phyloP scores from a whole-genome alignment of 495 filamentous ascomycete species.

The Hypoxylon fuscum region DNA sequence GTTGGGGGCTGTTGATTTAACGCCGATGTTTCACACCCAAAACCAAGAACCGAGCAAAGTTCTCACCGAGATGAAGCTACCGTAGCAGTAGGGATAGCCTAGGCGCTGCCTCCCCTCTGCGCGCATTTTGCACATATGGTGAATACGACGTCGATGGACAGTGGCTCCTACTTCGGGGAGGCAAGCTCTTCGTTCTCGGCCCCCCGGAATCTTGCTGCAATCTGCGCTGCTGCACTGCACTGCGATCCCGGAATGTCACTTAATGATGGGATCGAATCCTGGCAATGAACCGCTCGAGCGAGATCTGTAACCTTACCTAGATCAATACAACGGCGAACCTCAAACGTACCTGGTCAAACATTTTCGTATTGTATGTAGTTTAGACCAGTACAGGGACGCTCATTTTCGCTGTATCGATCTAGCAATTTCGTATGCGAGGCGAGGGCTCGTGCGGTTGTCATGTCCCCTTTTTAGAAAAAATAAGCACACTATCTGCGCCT shows the following conservation, averaged over 20 bases:
- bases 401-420: too few relatives aligned
- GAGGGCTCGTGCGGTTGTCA: conserved; percentile 22
- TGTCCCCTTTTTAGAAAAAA: conserved; percentile 30
- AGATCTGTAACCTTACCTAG: conserved; percentile 36
- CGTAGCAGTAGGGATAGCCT: not conserved
- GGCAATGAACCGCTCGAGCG: conserved; percentile 25
- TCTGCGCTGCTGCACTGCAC: conserved; percentile 22
- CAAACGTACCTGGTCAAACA: conserved; percentile 33
- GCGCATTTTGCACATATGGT: conserved; percentile 13
- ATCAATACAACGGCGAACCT: conserved; percentile 30
- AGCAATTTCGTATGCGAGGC: conserved; percentile 8
- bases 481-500: conserved; percentile 38
- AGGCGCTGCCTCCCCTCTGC: conserved; percentile 8
- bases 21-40: conserved; percentile 35
- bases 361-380: not conserved
- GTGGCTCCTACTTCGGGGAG: conserved; percentile 12
- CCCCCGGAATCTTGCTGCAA: conserved; percentile 26
- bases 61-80: conserved; percentile 29
- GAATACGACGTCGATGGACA: conserved; percentile 27
- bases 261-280: conserved; percentile 23
- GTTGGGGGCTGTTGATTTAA: conserved; percentile 34
- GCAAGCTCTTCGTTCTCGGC: conserved; percentile 19
- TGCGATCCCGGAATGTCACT: conserved; percentile 27
- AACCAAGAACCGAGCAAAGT: not conserved
- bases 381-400: too few relatives aligned